Conservation (phyloP, 306 rosid genomes). For the Medicago arabica region DNA sequence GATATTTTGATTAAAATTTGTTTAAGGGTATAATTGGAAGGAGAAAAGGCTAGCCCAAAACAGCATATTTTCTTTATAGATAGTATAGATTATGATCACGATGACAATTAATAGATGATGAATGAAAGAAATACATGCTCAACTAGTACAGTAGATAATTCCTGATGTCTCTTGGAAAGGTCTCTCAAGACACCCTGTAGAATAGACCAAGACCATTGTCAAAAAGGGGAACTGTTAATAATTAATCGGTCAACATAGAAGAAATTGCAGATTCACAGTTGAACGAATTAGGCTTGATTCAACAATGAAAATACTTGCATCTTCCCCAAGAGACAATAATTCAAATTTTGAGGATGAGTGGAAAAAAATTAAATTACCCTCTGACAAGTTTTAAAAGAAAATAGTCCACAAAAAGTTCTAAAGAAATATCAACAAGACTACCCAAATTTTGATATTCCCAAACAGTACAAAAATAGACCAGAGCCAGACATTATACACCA, state of each 20-base stretch:
- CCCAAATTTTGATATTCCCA: constrained; percentile 26
- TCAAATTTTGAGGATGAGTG: neutral
- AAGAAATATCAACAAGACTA: too few relatives aligned
- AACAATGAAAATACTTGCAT: constrained; percentile 3
- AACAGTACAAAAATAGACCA: constrained; percentile 5
- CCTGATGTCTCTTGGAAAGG: constrained; percentile 74
- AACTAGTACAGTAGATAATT: constrained; percentile 50
- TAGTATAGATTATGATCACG: too few relatives aligned
- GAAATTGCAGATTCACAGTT: constrained; percentile 30
- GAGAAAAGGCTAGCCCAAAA: too few relatives aligned
- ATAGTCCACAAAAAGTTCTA: constrained; percentile 5
- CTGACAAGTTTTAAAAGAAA: constrained; percentile 12
- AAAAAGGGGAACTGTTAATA: constrained; percentile 26
- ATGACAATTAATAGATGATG: neutral
- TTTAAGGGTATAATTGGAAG: too few relatives aligned
- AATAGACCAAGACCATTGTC: constrained; percentile 23
- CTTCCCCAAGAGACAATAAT: neutral
- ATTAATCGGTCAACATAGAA: neutral
- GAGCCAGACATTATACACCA: neutral
- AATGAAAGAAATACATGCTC: constrained; percentile 59
- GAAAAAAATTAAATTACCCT: neutral
- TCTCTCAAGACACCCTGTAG: constrained; percentile 88
- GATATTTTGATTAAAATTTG: too few relatives aligned
- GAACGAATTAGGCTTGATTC: constrained; percentile 16
- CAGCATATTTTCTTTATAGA: too few relatives aligned